Evolutionary conservation across 371 early-diverging fungal genomes (phyloP), one percentile per base, ranked within the genome.

Genomic region (Fennellomyces sp.): DNA sequence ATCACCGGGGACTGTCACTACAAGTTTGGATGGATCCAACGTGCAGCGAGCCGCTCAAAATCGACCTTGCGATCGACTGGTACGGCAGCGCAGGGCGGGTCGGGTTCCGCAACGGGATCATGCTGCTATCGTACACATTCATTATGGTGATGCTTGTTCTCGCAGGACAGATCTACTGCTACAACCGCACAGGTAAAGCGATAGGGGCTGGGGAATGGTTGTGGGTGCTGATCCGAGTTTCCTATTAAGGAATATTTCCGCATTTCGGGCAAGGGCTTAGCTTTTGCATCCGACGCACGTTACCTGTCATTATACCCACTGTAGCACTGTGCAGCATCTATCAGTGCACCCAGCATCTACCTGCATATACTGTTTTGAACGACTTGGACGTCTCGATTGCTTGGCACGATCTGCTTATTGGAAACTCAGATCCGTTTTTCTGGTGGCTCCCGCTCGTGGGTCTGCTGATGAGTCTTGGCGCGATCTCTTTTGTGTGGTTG

Each of bases 31-130:
- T 83, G 68, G 91, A 91, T 57, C 83, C 90, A 2, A 75, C 69
- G 0, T 85, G 84, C 31, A 61, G 76, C 12, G 69, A 80, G 2
- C 85, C 85, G 0, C 47, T 86, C 11, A 66, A 78, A 4, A 27
- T 92, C 5, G 75, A 80, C 25, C 60, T 91, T 26, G 64, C 70
- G 1, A 76, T 91, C 26, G 89, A 91, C 71, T 86, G 80, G 83
- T 91, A 91, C 65, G 88, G 90, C 15, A 88, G 90, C 58, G 69
- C 90, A 31, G 89, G 89, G 45, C 82, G 91, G 19, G 64, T 87
- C 28, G 82, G 91, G 6, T 89, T 88, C 60, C 76, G 93, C 27
- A 87, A 90, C 51, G 86, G 91, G 12, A 88, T 90, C 63, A 86
- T 89, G 50, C 65, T 91, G 26, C 75, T 87, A 12, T 82, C 86